These are phyloP conservation scores for Lactarius quietus DNA, from an alignment of 768 basidiomycete genomes.

Conservation along the genomic window DNA sequence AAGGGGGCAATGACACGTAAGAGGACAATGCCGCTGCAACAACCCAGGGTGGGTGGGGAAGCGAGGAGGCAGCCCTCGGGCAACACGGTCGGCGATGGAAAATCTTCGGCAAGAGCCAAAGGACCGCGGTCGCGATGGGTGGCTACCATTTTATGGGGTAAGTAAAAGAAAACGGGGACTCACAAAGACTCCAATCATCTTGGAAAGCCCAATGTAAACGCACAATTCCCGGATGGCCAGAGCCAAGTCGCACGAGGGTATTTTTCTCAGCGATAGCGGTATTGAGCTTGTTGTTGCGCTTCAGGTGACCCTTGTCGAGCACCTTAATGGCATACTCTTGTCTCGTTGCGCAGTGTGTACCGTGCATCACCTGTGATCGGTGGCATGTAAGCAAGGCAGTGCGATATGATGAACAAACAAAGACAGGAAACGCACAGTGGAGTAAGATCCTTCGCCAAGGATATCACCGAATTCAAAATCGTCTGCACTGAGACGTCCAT, in stretches of 20 bases:
- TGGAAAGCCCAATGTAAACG: constrained; percentile 82
- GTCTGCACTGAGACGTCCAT: constrained; percentile 44
- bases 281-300: constrained; percentile 70
- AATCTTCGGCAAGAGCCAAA: background rate
- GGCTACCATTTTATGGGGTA: background rate
- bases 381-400: constrained; percentile 18
- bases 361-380: constrained; percentile 51
- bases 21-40: background rate
- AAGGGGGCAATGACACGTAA: background rate
- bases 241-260: constrained; percentile 59
- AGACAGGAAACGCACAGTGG: constrained; percentile 54
- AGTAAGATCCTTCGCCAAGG: constrained; percentile 83
- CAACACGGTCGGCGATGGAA: background rate
- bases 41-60: background rate
- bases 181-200: constrained; percentile 80
- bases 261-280: constrained; percentile 81
- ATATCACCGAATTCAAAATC: constrained; percentile 72
- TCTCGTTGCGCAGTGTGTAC: constrained; percentile 49
- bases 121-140: background rate
- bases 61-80: background rate
- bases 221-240: constrained; percentile 77
- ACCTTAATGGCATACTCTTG: constrained; percentile 76
- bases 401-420: background rate
- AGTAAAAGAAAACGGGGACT: constrained; percentile 33
- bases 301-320: constrained; percentile 79